Evolutionary conservation across 768 basidiomycete genomes (phyloP).

Genomic region (Gautieria morchelliformis): DNA sequence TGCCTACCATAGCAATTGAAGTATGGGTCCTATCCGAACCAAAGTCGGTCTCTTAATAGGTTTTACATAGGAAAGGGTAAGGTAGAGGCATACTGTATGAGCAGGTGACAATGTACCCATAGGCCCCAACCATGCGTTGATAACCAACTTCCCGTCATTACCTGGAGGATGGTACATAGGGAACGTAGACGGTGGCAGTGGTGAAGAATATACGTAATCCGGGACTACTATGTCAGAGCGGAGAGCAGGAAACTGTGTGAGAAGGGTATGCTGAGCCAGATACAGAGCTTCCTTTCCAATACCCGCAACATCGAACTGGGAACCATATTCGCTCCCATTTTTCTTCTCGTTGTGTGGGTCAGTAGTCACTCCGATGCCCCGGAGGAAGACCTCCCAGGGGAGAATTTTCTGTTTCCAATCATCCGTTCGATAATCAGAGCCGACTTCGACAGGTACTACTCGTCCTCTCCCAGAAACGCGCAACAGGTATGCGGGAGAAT

Average conservation of each 20-base stretch:
- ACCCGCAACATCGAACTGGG: slow-evolving; percentile 15
- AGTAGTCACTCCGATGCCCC: slow-evolving; percentile 24
- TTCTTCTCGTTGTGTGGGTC: neutral
- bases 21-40: slow-evolving; percentile 67
- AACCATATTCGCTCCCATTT: neutral
- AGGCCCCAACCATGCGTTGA: slow-evolving; percentile 82
- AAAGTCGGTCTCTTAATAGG: slow-evolving; percentile 1
- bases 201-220: slow-evolving; percentile 74
- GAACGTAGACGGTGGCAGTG: slow-evolving; percentile 31
- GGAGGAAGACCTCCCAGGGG: slow-evolving; percentile 67
- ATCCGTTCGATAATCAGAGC: slow-evolving; percentile 67
- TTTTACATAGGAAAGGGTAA: slow-evolving; percentile 4
- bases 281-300: slow-evolving; percentile 40
- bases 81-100: slow-evolving; percentile 57
- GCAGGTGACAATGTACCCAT: slow-evolving; percentile 75
- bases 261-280: slow-evolving; percentile 84
- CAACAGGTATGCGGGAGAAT: slow-evolving; percentile 56
- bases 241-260: slow-evolving; percentile 75
- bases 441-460: slow-evolving; percentile 85
- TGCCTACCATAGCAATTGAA: slow-evolving; percentile 79
- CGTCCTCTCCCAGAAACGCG: slow-evolving; percentile 69
- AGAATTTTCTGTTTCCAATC: slow-evolving; percentile 80
- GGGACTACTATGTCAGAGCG: slow-evolving; percentile 71
- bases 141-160: slow-evolving; percentile 53
- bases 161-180: slow-evolving; percentile 53